Evolutionary conservation across 2,329 filamentous ascomycete species (phyloP).

Genomic region (Achaetomium macrosporum): DNA sequence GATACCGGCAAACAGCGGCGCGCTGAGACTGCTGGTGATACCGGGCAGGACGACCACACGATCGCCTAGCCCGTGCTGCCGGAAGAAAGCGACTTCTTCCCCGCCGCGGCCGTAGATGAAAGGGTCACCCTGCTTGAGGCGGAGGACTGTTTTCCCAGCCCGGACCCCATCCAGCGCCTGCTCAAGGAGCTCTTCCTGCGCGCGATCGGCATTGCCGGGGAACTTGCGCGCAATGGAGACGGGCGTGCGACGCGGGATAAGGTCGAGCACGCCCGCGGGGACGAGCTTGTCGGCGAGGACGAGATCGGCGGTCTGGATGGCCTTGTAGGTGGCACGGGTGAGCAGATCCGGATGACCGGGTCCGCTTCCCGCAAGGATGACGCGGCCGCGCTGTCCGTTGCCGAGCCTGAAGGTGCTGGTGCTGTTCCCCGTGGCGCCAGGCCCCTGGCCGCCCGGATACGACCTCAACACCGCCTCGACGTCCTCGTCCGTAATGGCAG

Average conservation of each 20-base stretch:
- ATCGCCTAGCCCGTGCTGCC: constrained; percentile 60
- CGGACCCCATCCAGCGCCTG: constrained; percentile 63
- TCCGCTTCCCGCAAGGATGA: constrained; percentile 86
- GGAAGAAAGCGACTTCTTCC: constrained; percentile 86
- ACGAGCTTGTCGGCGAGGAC: constrained; percentile 83
- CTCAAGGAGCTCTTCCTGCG: constrained; percentile 81
- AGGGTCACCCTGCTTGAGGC: constrained; percentile 93
- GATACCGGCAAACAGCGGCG: constrained; percentile 81
- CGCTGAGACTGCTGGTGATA: constrained; percentile 80
- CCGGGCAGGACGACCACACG: constrained; percentile 71
- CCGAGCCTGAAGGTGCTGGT: not conserved
- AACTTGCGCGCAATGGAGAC: constrained; percentile 95
- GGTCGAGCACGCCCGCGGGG: constrained; percentile 74
- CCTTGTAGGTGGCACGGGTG: constrained; percentile 73
- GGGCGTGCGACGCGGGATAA: constrained; percentile 83
- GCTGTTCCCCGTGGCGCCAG: constrained; percentile 11
- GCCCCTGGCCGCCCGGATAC: constrained; percentile 41
- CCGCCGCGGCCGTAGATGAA: constrained; percentile 94
- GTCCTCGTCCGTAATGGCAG: constrained; percentile 72
- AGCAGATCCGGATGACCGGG: constrained; percentile 90
- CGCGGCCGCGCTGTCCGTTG: constrained; percentile 55
- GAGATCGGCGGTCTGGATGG: constrained; percentile 69
- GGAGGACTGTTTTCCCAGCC: constrained; percentile 71
- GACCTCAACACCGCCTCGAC: constrained; percentile 69
- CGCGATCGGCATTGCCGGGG: constrained; percentile 89